Percentiles rank a stretch among this genome's conserved stretches.
phyloP scores from a whole-genome alignment of 805 yeast genomes.

The Brettanomyces naardenensis region DNA sequence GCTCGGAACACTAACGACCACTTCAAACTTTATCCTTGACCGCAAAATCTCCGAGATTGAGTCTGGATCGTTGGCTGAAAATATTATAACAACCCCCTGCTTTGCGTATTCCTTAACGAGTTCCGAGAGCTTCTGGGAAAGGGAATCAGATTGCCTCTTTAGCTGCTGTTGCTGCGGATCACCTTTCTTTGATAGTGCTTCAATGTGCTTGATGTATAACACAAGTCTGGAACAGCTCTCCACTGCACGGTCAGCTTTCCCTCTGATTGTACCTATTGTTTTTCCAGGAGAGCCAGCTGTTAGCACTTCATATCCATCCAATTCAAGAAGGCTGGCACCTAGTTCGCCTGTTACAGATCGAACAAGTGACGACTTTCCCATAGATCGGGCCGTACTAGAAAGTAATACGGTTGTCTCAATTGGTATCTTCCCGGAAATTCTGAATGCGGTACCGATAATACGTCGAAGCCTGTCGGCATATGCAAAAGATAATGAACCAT shows the following conservation, averaged over 20 bases:
- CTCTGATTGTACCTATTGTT: conserved; percentile 69
- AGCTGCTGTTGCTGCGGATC: conserved; percentile 42
- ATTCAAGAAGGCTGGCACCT: conserved; percentile 58
- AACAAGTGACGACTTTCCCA: conserved; percentile 70
- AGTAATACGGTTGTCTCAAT: conserved; percentile 59
- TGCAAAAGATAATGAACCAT: conserved; percentile 28
- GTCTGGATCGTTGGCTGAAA: conserved; percentile 65
- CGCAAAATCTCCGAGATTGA: conserved; percentile 58
- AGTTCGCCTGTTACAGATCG: conserved; percentile 43
- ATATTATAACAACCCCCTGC: conserved; percentile 46
- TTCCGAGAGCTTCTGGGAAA: conserved; percentile 48
- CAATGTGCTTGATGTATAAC: conserved; percentile 64
- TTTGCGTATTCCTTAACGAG: conserved; percentile 46
- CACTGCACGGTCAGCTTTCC: conserved; percentile 61
- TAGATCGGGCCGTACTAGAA: conserved; percentile 61
- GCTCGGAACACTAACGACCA: conserved; percentile 67
- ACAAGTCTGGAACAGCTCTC: conserved; percentile 39
- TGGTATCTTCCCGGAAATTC: conserved; percentile 23
- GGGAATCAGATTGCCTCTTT: conserved; percentile 26
- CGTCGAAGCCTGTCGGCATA: conserved; percentile 45
- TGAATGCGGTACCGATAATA: conserved; percentile 45
- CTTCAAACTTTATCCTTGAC: conserved; percentile 66
- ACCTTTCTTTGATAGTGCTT: conserved; percentile 57
- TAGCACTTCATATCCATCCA: conserved; percentile 63
- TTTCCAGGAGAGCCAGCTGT: conserved; percentile 69